A percentile compares a stretch with the other conserved stretches of the same genome.
Conservation (phyloP, 371 early-diverging fungal genomes). For the Capniomyces stellatus region DNA sequence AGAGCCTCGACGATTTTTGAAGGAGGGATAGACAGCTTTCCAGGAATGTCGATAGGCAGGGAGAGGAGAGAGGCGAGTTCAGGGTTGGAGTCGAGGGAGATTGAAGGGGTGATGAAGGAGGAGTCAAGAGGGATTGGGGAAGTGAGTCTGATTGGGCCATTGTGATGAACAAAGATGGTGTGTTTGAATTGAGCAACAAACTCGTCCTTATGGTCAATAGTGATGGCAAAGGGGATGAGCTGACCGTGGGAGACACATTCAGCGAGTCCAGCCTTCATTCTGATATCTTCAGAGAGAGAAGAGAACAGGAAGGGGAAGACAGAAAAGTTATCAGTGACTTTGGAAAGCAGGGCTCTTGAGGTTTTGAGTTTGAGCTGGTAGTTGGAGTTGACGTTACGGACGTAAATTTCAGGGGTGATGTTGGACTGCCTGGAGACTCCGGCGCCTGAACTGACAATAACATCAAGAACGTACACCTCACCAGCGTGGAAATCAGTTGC, state of each 20-base stretch:
- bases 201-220: conserved; percentile 40
- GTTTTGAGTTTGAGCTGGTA: conserved; percentile 78
- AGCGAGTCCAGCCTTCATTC: conserved; percentile 60
- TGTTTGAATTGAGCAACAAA: conserved; percentile 72
- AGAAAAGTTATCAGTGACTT: conserved; percentile 50
- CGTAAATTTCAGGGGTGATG: conserved; percentile 53
- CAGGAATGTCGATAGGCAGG: neutral
- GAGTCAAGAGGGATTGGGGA: conserved; percentile 2
- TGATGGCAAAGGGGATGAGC: conserved; percentile 59
- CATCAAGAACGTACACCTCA: conserved; percentile 65
- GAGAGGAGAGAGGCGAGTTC: neutral
- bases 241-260: conserved; percentile 62
- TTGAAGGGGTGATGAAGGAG: neutral
- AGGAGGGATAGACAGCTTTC: too few relatives aligned
- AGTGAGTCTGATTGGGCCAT: conserved; percentile 55
- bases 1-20: too few relatives aligned
- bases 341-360: conserved; percentile 55
- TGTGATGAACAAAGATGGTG: conserved; percentile 59
- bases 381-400: conserved; percentile 55
- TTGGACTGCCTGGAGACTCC: conserved; percentile 44
- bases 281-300: conserved; percentile 36
- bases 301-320: conserved; percentile 80
- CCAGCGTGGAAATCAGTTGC: conserved; percentile 63
- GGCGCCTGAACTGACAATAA: conserved; percentile 64
- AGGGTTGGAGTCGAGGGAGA: neutral